A percentile compares a stretch with the other conserved stretches of the same genome.
Conservation (phyloP, 805 yeast species). For the Groenewaldozyma tartarivorans region DNA sequence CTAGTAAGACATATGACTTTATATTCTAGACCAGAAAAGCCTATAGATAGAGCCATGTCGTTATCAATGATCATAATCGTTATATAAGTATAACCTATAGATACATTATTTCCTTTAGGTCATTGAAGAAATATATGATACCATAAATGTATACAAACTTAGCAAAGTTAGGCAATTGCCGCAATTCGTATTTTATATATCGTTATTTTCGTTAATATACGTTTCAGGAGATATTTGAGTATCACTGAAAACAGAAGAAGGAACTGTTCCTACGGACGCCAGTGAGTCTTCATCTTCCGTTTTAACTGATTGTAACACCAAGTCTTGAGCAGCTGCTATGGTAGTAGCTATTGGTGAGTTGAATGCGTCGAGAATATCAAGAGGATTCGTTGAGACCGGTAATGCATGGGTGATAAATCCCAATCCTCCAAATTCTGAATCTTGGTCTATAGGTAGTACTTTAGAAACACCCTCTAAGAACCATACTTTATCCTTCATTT, state of each 20-base stretch:
- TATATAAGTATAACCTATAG: too few species aligned
- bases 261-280: neutral
- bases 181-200: too few species aligned
- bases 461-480: conserved; percentile 84
- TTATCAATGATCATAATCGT: too few species aligned
- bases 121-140: too few species aligned
- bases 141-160: too few species aligned
- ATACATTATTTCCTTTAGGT: too few species aligned
- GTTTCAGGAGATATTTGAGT: neutral
- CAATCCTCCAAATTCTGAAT: conserved; percentile 26
- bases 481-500: conserved; percentile 88
- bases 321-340: conserved; percentile 10
- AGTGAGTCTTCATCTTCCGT: conserved; percentile 1
- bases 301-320: neutral
- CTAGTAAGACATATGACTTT: too few species aligned
- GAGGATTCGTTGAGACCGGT: conserved; percentile 15
- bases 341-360: conserved; percentile 14
- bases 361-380: conserved; percentile 10
- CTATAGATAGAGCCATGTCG: too few species aligned
- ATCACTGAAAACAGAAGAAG: neutral
- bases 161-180: too few species aligned
- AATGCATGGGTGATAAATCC: conserved; percentile 19
- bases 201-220: neutral
- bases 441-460: conserved; percentile 86
- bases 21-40: too few species aligned